Evolutionary conservation across 2,329 filamentous ascomycete species (phyloP), one percentile per base, ranked within the genome.

Genomic region (Sphaceloma murrayae): DNA sequence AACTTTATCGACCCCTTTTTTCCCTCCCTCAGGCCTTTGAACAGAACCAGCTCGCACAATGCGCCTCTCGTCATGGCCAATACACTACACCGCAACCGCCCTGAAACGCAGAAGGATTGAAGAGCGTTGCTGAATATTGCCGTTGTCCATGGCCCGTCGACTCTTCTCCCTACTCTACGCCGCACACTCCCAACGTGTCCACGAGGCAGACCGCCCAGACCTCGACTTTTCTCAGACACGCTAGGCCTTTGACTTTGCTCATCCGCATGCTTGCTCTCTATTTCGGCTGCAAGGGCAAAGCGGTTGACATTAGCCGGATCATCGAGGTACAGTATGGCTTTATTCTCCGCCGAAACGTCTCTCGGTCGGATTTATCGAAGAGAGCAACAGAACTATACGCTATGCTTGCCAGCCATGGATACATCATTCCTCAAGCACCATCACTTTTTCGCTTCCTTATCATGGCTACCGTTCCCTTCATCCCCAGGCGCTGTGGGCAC

Each of bases 61-160:
- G n/a, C n/a, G n/a, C n/a, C n/a, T n/a, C n/a, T 40, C 24, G 36
- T 40, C 36, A 30, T 40, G 22, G 36, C 24, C 24, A 26, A 9
- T 10, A 5, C 5, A 13, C 5, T 11, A 27, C 21, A 26, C 22
- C 16, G 13, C 17, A 5, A 22, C 36, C 14, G 11, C 36, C 13
- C 14, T 29, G 24, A 6, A 40, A 16, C 36, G 36, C n/a, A 40
- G 36, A 40, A 40, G 36, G 13, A 27, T n/a, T n/a, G n/a, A n/a
- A n/a, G n/a, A n/a, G n/a, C 36, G 36, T 40, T 40, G 13, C 36
- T 17, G 9, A 19, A 40, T 40, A 40, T 40, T 30, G 19, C 36
- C 36, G 36, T 40, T 40, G 27, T 16, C 22, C 18, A 19, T 19
- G 36, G 19, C 30, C 22, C 36, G 24, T 40, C 36, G 14, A 16